A percentile compares a stretch with the other conserved stretches of the same genome.
phyloP scores from a whole-genome alignment of 805 yeast genomes.

The Starmerella riodocensis region DNA sequence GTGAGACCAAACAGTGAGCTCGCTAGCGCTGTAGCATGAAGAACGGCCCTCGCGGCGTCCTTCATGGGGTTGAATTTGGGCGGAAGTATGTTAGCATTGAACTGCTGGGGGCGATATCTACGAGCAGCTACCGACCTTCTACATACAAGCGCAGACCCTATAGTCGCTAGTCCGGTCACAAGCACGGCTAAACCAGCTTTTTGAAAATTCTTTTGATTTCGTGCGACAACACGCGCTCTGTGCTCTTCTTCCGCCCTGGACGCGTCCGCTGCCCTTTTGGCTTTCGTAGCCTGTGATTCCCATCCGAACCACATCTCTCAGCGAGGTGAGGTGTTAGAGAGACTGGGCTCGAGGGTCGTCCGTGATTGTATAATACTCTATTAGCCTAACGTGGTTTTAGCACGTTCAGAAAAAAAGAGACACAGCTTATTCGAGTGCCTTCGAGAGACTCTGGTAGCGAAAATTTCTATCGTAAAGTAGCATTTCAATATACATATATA shows the following conservation, averaged over 20 bases:
- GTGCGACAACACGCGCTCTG: background rate
- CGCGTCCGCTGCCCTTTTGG: background rate
- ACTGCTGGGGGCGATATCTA: conserved; percentile 59
- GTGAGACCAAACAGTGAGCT: conserved; percentile 59
- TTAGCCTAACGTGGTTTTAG: too few relatives aligned
- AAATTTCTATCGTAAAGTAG: too few relatives aligned
- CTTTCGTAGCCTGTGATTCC: background rate
- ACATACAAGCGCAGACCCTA: conserved; percentile 60
- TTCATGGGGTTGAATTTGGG: conserved; percentile 68
- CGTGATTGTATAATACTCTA: too few relatives aligned
- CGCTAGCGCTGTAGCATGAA: conserved; percentile 66
- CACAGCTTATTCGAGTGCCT: too few relatives aligned
- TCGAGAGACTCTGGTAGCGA: too few relatives aligned
- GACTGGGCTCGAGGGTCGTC: too few relatives aligned
- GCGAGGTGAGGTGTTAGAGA: too few relatives aligned
- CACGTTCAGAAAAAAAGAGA: too few relatives aligned
- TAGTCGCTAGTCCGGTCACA: conserved; percentile 58
- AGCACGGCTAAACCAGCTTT: conserved; percentile 35
- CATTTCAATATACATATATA: background rate
- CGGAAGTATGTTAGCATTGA: conserved; percentile 75
- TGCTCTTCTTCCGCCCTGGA: conserved; percentile 3
- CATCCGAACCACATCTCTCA: background rate
- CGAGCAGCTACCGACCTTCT: conserved; percentile 60
- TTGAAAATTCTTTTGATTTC: conserved; percentile 6
- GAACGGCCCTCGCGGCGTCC: conserved; percentile 77